A percentile compares a stretch with the other conserved stretches of the same genome.
phyloP scores from a whole-genome alignment of 306 rosid species.

The Glycyrrhiza uralensis region DNA sequence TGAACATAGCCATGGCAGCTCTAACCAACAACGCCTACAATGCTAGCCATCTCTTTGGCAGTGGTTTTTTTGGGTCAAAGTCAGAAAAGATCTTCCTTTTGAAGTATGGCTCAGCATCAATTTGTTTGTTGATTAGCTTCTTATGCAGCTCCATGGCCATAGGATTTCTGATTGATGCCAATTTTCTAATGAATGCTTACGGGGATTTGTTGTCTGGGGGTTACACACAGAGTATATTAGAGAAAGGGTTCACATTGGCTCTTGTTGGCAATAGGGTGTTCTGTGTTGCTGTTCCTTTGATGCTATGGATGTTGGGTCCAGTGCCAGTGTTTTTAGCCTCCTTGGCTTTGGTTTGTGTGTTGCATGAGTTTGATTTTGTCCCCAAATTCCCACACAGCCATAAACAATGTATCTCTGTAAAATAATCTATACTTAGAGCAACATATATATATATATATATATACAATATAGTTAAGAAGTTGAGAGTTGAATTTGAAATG shows the following conservation, averaged over 20 bases:
- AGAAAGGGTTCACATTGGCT: conserved; percentile 65
- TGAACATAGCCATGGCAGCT: conserved; percentile 49
- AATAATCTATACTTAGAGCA: background rate
- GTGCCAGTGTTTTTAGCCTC: conserved; percentile 48
- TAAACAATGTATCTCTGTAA: conserved; percentile 17
- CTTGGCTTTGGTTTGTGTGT: conserved; percentile 48
- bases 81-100: conserved; percentile 37
- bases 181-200: conserved; percentile 46
- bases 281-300: conserved; percentile 50
- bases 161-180: conserved; percentile 58
- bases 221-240: conserved; percentile 38
- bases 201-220: conserved; percentile 21
- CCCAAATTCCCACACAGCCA: conserved; percentile 27
- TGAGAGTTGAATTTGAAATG: background rate
- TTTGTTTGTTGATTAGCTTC: conserved; percentile 60
- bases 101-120: conserved; percentile 60
- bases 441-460: too few relatives aligned
- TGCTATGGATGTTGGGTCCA: conserved; percentile 82
- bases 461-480: background rate
- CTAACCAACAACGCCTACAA: conserved; percentile 50
- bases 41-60: conserved; percentile 37
- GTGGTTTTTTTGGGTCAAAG: conserved; percentile 43
- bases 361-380: conserved; percentile 58
- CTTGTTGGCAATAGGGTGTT: conserved; percentile 56
- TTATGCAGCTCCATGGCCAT: conserved; percentile 67